These are phyloP conservation scores for Gnomoniopsis sp. DNA, from an alignment of 2,329 filamentous ascomycete genomes.

Conservation along the genomic window DNA sequence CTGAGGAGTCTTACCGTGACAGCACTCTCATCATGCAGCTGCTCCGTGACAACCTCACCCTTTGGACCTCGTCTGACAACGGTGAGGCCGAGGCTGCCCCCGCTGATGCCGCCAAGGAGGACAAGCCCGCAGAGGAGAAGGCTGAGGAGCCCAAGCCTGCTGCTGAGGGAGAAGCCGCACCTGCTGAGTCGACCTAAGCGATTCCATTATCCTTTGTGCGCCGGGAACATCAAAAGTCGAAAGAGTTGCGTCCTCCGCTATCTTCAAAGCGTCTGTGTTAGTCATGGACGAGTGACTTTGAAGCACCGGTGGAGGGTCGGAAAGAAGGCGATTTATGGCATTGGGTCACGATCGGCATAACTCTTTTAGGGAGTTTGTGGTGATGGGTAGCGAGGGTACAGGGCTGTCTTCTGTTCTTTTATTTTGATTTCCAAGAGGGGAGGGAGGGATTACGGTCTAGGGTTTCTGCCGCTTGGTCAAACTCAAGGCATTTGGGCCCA, in stretches of 20 bases:
- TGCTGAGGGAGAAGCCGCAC: constrained; percentile 31
- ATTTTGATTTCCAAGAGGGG: constrained; percentile 25
- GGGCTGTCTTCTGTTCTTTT: constrained; percentile 32
- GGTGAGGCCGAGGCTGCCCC: constrained; percentile 69
- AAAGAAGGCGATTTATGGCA: constrained; percentile 22
- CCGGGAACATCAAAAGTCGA: constrained; percentile 9
- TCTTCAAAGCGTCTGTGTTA: constrained; percentile 10
- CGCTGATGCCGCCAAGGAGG: constrained; percentile 54
- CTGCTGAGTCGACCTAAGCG: constrained; percentile 40
- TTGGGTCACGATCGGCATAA: constrained; percentile 29
- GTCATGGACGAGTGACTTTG: constrained; percentile 17
- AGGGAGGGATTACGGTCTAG: constrained; percentile 16
- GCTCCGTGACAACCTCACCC: constrained; percentile 94
- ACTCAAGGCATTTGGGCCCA: constrained; percentile 5
- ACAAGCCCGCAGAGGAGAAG: constrained; percentile 57
- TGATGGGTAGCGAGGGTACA: constrained; percentile 36
- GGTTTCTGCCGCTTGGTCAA: constrained; percentile 12
- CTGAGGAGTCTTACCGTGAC: constrained; percentile 97
- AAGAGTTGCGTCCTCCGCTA: constrained; percentile 14
- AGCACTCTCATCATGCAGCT: constrained; percentile 99
- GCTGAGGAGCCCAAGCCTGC: constrained; percentile 41
- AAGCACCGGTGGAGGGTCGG: constrained; percentile 6
- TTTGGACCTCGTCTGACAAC: constrained; percentile 94
- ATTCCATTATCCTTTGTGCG: constrained; percentile 11
- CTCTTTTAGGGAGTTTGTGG: constrained; percentile 34